Base-by-base conservation (phyloP, 2,329 filamentous ascomycete species). In the Fusarium miscanthi region DNA sequence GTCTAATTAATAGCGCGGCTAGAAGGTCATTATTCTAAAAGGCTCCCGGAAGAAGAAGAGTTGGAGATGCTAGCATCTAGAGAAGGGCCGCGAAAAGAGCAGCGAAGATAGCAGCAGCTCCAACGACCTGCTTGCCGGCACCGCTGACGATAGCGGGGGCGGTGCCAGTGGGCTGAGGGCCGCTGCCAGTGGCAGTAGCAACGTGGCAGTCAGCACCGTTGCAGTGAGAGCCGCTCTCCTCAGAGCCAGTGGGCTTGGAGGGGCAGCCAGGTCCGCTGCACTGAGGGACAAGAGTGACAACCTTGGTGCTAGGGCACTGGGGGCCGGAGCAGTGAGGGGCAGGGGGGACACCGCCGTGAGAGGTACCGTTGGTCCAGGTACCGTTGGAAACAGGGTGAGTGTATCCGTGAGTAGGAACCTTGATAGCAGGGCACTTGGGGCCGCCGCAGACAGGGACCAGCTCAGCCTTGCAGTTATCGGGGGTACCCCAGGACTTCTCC, bases 91-190 rank as follows among this genome's bases (percentile, higher is more conserved):
- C 72, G 23, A 61, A 54, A 46, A 75, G 27, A 35, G 67, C 69
- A 59, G 73, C 73, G 21, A 75, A 57, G 42, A 72, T 41, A 9
- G 73, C 64, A 49, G 73, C 43, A 35, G 48, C 45, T 58, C 70
- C 66, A 59, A 72, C 45, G 33, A 62, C 70, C 56, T 75, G 70
- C 60, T 75, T 75, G 33, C 63, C 59, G 19, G 70, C 74, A 41
- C 58, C 41, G 53, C 33, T 66, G 38, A 72, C 66, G 19, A 59
- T 60, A 42, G 66, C 56, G 19, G 74, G 73, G 27, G n/a, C 33
- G 2, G 16, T 8, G 21, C 23, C 23, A 4, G 66, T 49, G 25
- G 62, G 43, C 23, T 40, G n/a, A 14, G 49, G 5, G 33, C 49
- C 19, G 35, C 43, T 23, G 11, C 33, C 33, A 37, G 40, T 23